phyloP scores from a whole-genome alignment of 139 green algal genomes.

The Haematococcus sp. region DNA sequence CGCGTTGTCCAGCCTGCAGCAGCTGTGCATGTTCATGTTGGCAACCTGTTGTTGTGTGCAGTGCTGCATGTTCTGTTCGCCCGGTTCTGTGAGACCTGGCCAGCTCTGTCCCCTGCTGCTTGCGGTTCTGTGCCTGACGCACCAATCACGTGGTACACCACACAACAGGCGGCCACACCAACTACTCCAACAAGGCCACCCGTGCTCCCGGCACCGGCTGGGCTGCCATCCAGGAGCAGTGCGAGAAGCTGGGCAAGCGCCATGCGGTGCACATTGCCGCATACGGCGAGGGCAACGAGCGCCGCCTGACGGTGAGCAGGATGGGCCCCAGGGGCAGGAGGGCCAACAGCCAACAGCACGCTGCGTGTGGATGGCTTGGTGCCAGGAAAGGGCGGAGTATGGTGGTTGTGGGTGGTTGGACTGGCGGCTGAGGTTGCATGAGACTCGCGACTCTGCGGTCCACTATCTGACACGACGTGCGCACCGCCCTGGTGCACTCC shows the following conservation, averaged over 20 bases:
- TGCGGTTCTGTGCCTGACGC: background rate
- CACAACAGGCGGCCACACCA: constrained; percentile 76
- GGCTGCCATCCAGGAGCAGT: constrained; percentile 87
- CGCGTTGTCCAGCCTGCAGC: background rate
- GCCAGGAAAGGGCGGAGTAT: background rate
- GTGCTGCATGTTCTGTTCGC: too few relatives aligned
- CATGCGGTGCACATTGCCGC: constrained; percentile 64
- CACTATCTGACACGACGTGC: constrained; percentile 48
- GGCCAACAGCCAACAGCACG: background rate
- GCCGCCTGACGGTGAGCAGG: constrained; percentile 95
- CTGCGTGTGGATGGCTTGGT: constrained; percentile 18
- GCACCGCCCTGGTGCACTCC: constrained; percentile 31
- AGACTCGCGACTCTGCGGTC: too few relatives aligned
- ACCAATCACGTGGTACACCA: background rate
- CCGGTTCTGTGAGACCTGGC: too few relatives aligned
- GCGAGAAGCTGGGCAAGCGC: constrained; percentile 82
- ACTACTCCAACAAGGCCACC: constrained; percentile 96
- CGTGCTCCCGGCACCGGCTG: constrained; percentile 63
- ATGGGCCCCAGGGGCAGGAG: too few relatives aligned
- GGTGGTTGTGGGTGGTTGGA: too few relatives aligned
- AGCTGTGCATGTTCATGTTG: too few relatives aligned
- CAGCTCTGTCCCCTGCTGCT: background rate
- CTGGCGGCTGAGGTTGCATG: too few relatives aligned
- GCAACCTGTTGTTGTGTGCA: too few relatives aligned
- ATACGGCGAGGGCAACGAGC: constrained; percentile 88